phyloP scores from a whole-genome alignment of 352 stramenopile species.

The Saprolegnia diclina region DNA sequence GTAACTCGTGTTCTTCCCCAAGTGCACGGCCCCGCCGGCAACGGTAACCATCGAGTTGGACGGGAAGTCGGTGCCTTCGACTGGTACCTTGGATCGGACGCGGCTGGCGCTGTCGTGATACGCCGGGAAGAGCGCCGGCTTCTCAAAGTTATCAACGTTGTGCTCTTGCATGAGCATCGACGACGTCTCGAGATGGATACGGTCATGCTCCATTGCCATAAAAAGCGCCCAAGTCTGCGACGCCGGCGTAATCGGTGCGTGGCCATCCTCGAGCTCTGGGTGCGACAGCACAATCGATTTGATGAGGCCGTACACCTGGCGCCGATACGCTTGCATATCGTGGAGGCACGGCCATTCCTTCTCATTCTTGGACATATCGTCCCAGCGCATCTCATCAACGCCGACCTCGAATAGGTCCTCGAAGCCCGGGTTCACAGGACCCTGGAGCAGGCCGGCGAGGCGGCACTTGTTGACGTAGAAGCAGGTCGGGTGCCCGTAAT shows the following conservation, averaged over 20 bases:
- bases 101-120: conserved; percentile 64
- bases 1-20: conserved; percentile 90
- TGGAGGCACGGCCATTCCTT: conserved; percentile 89
- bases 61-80: conserved; percentile 82
- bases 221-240: conserved; percentile 91
- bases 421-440: conserved; percentile 89
- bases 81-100: conserved; percentile 39
- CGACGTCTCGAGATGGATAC: conserved; percentile 97
- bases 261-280: conserved; percentile 61
- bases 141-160: conserved; percentile 82
- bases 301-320: conserved; percentile 87
- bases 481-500: conserved; percentile 95
- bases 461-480: conserved; percentile 97
- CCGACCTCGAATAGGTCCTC: conserved; percentile 96
- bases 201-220: conserved; percentile 95
- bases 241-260: conserved; percentile 72
- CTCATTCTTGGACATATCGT: conserved; percentile 97
- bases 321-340: conserved; percentile 90
- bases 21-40: conserved; percentile 45
- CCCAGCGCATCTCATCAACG: conserved; percentile 98
- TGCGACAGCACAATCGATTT: conserved; percentile 85
- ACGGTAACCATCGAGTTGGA: conserved; percentile 86
- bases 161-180: conserved; percentile 94
- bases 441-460: conserved; percentile 82
- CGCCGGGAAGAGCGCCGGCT: conserved; percentile 74